Percentiles rank a stretch among this genome's conserved stretches.
Evolutionary conservation across 495 filamentous ascomycete genomes (phyloP).

Genomic region (Podospora anserina): DNA sequence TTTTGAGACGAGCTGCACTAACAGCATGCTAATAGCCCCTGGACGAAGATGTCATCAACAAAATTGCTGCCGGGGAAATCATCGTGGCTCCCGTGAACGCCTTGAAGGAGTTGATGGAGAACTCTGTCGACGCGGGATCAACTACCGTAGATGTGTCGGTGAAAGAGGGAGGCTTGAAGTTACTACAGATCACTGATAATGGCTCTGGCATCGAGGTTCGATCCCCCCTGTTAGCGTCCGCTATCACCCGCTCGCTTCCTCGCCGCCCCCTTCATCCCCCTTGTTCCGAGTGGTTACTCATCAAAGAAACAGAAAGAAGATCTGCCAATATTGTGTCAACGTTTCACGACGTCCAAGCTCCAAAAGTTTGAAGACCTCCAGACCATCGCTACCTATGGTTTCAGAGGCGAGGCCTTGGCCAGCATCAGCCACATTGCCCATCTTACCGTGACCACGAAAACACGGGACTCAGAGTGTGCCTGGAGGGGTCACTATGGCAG

Average conservation of each 20-base stretch:
- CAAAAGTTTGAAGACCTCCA: conserved; percentile 92
- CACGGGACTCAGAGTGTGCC: conserved; percentile 81
- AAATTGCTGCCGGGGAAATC: conserved; percentile 99
- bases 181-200: conserved; percentile 97
- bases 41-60: conserved; percentile 95
- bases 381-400: conserved; percentile 92
- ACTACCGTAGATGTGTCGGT: conserved; percentile 87
- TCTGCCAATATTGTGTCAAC: conserved; percentile 87
- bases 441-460: conserved; percentile 91
- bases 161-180: conserved; percentile 94
- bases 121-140: conserved; percentile 93
- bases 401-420: conserved; percentile 92
- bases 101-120: conserved; percentile 96
- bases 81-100: conserved; percentile 97
- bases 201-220: conserved; percentile 91
- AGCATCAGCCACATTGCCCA: conserved; percentile 99
- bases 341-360: conserved; percentile 95
- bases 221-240: conserved; percentile 7
- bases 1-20: conserved; percentile 9
- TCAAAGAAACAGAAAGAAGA: conserved; percentile 68
- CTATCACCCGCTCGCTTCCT: not conserved
- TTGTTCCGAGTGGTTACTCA: conserved; percentile 15
- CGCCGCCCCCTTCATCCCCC: conserved; percentile 3
- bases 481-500: conserved; percentile 84
- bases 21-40: conserved; percentile 58